Evolutionary conservation across 225 moss, liverwort and hornwort genomes (phyloP).

Genomic region (Thuidium tamariscinum): DNA sequence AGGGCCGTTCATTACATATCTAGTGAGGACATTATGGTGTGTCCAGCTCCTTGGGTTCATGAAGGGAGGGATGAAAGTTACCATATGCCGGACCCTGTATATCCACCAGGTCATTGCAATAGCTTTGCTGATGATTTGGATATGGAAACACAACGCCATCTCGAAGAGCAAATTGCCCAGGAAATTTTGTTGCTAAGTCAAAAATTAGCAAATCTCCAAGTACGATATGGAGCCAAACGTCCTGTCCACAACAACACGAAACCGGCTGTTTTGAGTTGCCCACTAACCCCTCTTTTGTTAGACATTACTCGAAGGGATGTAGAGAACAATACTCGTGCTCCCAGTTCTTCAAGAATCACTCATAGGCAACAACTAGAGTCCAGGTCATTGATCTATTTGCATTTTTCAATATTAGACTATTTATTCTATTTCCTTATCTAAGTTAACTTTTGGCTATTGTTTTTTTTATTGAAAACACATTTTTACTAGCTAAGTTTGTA

Average conservation of each 20-base stretch:
- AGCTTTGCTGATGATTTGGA: slow-evolving; percentile 46
- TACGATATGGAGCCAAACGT: slow-evolving; percentile 43
- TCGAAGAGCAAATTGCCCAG: slow-evolving; percentile 71
- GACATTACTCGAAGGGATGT: slow-evolving; percentile 12
- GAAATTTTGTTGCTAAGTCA: slow-evolving; percentile 70
- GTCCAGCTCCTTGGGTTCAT: slow-evolving; percentile 25
- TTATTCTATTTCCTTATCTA: not conserved
- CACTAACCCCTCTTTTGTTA: slow-evolving; percentile 46
- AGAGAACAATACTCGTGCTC: not conserved
- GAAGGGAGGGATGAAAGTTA: slow-evolving; percentile 9
- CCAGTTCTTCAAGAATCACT: not conserved
- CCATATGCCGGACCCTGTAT: slow-evolving; percentile 12
- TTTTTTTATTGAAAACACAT: not conserved
- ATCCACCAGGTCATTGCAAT: slow-evolving; percentile 13
- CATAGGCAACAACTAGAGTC: not conserved
- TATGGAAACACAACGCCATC: slow-evolving; percentile 52
- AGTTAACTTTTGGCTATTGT: not conserved
- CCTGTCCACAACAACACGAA: slow-evolving; percentile 14
- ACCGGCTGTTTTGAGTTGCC: slow-evolving; percentile 44
- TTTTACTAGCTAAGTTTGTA: not conserved
- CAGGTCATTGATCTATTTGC: not conserved
- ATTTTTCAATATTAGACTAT: not conserved
- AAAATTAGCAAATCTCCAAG: slow-evolving; percentile 59
- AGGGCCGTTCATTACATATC: slow-evolving; percentile 14
- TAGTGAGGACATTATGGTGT: slow-evolving; percentile 9